phyloP scores from a whole-genome alignment of 169 alveolate species.

The Plasmodium gonderi region DNA sequence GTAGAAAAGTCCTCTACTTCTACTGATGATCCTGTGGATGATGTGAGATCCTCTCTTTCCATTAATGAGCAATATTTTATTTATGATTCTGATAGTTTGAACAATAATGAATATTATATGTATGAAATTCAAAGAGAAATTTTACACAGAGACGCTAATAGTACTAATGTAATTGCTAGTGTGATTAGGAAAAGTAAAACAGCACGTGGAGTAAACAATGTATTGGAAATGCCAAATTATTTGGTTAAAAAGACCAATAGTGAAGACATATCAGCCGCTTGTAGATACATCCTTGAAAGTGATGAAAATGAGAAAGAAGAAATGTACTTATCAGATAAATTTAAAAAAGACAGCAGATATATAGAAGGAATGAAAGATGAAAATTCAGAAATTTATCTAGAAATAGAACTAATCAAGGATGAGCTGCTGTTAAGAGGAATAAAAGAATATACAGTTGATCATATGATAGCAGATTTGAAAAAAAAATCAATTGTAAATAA shows the following conservation, averaged over 20 bases:
- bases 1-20: background rate
- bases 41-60: constrained; percentile 1
- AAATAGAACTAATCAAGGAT: constrained; percentile 4
- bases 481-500: background rate
- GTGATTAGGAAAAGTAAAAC: too few species aligned
- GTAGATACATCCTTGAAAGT: background rate
- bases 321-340: too few species aligned
- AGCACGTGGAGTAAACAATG: too few species aligned
- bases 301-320: background rate
- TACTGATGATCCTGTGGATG: background rate
- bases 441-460: constrained; percentile 13
- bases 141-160: constrained; percentile 1
- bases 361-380: background rate
- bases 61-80: constrained; percentile 42
- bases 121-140: constrained; percentile 55
- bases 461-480: constrained; percentile 6
- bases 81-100: background rate
- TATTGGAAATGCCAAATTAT: too few species aligned
- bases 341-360: background rate
- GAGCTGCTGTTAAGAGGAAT: constrained; percentile 28
- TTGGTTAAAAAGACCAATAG: background rate
- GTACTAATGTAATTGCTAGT: background rate
- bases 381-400: background rate
- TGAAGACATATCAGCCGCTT: background rate
- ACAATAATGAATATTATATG: constrained; percentile 24